Evolutionary conservation across 805 yeast species (phyloP).

Genomic region (Candida quercuum): DNA sequence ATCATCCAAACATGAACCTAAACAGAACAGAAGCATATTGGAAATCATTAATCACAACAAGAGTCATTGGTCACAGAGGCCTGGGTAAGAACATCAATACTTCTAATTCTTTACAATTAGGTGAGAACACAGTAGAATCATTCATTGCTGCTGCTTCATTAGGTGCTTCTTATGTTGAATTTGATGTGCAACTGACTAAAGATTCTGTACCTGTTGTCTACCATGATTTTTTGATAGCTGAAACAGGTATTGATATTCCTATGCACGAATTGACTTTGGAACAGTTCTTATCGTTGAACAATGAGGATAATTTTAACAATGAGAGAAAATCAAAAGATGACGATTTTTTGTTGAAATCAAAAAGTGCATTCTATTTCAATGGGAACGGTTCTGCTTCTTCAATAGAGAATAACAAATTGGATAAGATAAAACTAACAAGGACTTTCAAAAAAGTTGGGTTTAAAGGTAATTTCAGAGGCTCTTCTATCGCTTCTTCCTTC

Average conservation of each 20-base stretch:
- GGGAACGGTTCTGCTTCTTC: slow-evolving; percentile 1
- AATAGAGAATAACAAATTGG: slow-evolving; percentile 18
- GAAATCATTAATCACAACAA: slow-evolving; percentile 81
- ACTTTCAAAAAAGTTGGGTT: slow-evolving; percentile 83
- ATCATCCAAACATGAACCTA: slow-evolving; percentile 62
- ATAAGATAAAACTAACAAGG: slow-evolving; percentile 79
- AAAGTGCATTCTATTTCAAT: slow-evolving; percentile 17
- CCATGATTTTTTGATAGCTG: slow-evolving; percentile 92
- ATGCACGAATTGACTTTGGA: slow-evolving; percentile 90
- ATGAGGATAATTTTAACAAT: not conserved
- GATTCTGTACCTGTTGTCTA: slow-evolving; percentile 89
- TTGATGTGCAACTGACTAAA: slow-evolving; percentile 92
- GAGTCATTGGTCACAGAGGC: slow-evolving; percentile 96
- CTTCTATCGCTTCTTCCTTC: slow-evolving; percentile 85
- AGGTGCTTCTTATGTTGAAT: slow-evolving; percentile 95
- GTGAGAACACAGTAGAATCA: slow-evolving; percentile 92
- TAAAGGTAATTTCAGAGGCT: slow-evolving; percentile 90
- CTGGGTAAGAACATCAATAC: slow-evolving; percentile 78
- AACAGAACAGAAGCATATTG: slow-evolving; percentile 75
- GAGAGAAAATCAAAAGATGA: slow-evolving; percentile 19
- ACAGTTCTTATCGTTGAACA: slow-evolving; percentile 63
- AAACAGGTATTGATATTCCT: slow-evolving; percentile 92
- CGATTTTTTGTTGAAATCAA: slow-evolving; percentile 24
- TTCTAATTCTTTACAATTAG: slow-evolving; percentile 78
- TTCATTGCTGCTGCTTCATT: slow-evolving; percentile 94